Base-by-base conservation (phyloP, 352 stramenopile genomes). In the Phytophthora agathidicida region DNA sequence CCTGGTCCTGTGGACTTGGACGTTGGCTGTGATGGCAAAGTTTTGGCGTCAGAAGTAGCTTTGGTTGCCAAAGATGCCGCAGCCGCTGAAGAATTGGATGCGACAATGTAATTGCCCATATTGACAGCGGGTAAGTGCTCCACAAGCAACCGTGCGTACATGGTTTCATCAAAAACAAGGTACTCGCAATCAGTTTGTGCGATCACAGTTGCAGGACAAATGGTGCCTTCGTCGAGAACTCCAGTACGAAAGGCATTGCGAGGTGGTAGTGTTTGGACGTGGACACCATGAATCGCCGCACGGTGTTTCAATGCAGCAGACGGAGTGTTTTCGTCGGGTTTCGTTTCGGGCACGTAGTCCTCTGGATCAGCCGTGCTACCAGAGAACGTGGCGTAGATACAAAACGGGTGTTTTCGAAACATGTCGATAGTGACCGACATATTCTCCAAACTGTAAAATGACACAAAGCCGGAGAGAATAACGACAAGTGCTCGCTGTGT, bases 401-500 rank as follows among this genome's bases (percentile, higher is more conserved):
- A 89, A 37, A 89, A 88, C 3, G 75, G 44, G 55, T 89, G 80
- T 0, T 76, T 62, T 22, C 79, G 71, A 19, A 89, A 83, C 80
- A 89, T 88, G 16, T 88, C 80, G 20, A 77, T 37, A 6, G 75
- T 75, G n/a, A 64, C 60, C 2, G 67, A 62, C 64, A 86, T 81
- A 52, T 86, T 62, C 20, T 89, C 77, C n/a, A 83, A 60, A 13
- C 77, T 86, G 51, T 87, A 89, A 9, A 89, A 74, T 7, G 73
- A 76, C 14, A 86, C 14, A 23, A 86, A 88, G 2, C 80, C 80
- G 2, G 64, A 68, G 7, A 86, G 50, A n/a, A 88, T n/a, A 0
- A 78, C 50, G 7, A 88, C 66, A 6, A 89, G 63, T 7, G 56
- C 52, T 23, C 48, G 53, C 2, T 65, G 60, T 9, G 41, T 28